Conservation (phyloP, 331 rosid species). For the Saraca asoca region DNA sequence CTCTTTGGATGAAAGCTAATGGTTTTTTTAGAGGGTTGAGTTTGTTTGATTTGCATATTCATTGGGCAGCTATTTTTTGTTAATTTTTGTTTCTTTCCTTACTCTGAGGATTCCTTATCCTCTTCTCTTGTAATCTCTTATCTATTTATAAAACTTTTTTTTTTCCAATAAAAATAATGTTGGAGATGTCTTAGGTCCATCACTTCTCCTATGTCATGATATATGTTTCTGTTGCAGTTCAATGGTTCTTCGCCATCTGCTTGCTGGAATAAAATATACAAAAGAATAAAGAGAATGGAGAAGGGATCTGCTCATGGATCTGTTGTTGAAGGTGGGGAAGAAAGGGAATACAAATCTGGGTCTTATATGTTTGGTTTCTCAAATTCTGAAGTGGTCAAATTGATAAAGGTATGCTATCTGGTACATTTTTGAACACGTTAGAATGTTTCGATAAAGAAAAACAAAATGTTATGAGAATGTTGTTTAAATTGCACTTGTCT, state of each 20-base stretch:
- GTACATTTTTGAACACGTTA: neutral
- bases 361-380: slow-evolving; percentile 96
- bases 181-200: neutral
- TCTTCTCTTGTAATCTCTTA: too few species aligned
- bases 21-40: too few species aligned
- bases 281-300: slow-evolving; percentile 61
- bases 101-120: too few species aligned
- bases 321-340: slow-evolving; percentile 49
- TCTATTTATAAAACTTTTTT: too few species aligned
- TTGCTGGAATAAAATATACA: slow-evolving; percentile 89
- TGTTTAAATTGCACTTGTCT: too few species aligned
- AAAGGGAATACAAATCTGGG: slow-evolving; percentile 63
- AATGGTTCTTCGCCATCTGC: slow-evolving; percentile 77
- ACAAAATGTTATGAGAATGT: too few species aligned
- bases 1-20: too few species aligned
- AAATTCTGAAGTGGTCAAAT: slow-evolving; percentile 73
- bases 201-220: slow-evolving; percentile 13
- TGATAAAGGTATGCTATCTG: slow-evolving; percentile 60
- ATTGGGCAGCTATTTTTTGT: neutral
- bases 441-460: too few species aligned
- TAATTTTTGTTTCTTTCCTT: slow-evolving; percentile 3
- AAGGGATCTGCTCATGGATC: slow-evolving; percentile 51
- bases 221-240: slow-evolving; percentile 52
- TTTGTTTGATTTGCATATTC: too few species aligned
- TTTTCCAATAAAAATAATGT: too few species aligned